These are phyloP conservation scores for Wickerhamiella pararugosa DNA, from an alignment of 1,139 yeast species.

Conservation along the genomic window DNA sequence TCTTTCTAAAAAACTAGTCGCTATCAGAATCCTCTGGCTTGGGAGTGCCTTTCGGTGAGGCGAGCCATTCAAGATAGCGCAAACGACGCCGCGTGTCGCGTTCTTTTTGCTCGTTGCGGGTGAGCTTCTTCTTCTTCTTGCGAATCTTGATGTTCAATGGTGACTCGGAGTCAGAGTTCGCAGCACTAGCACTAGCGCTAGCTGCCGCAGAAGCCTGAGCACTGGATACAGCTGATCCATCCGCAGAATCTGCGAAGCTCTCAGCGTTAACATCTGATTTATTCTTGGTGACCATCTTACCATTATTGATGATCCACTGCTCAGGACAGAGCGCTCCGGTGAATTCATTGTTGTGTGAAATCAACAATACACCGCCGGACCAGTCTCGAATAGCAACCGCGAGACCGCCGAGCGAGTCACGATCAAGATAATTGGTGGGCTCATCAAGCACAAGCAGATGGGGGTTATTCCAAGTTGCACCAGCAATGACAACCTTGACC, in stretches of 20 bases:
- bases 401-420: slow-evolving; percentile 94
- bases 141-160: slow-evolving; percentile 93
- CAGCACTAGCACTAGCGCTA: slow-evolving; percentile 26
- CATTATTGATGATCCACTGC: slow-evolving; percentile 95
- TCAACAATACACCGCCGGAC: slow-evolving; percentile 97
- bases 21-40: slow-evolving; percentile 87
- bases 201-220: slow-evolving; percentile 28
- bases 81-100: slow-evolving; percentile 90
- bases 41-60: slow-evolving; percentile 95
- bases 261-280: slow-evolving; percentile 49
- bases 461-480: slow-evolving; percentile 99
- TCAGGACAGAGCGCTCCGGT: slow-evolving; percentile 97
- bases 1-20: slow-evolving; percentile 37
- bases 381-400: slow-evolving; percentile 97
- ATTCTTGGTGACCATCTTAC: slow-evolving; percentile 75
- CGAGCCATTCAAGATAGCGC: slow-evolving; percentile 89
- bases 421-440: slow-evolving; percentile 95
- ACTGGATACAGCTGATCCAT: slow-evolving; percentile 28
- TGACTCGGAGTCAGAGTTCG: slow-evolving; percentile 37
- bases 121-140: slow-evolving; percentile 86
- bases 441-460: slow-evolving; percentile 92
- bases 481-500: slow-evolving; percentile 96
- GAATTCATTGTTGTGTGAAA: slow-evolving; percentile 92
- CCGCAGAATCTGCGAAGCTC: slow-evolving; percentile 61
- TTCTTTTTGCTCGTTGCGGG: slow-evolving; percentile 85